Evolutionary conservation across 768 basidiomycete genomes (phyloP), one percentile per base, ranked within the genome.

Genomic region (Suillus alpinus): DNA sequence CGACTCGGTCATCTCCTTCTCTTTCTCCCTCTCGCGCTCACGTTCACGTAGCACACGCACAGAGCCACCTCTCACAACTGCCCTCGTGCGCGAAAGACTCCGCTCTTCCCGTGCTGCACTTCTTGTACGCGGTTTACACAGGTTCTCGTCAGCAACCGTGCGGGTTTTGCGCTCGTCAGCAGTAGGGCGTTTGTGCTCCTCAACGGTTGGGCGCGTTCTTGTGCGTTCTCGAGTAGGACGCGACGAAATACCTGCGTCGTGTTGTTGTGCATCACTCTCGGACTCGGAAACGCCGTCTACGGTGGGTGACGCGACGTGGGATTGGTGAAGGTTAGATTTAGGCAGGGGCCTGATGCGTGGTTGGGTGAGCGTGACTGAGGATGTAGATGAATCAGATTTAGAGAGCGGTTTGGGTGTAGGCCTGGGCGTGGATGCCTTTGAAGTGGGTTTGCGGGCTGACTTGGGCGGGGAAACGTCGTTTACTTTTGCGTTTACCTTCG

Each of bases 201-300:
- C 60, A 66, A 63, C 6, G 65, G 73, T 34, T 59, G 69, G 0
- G 56, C 57, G 14, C 20, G 68, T 4, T 61, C 60, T 13, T 71
- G 65, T 10, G 53, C 51, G 32, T 20, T 63, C 13, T 72, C 69
- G 70, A 70, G 62, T 70, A 67, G 1, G 71, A 73, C 6, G 62
- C 46, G 0, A 36, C 29, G 20, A 20, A 13, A 16, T 36, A 0
- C 37, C 9, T 2, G 18, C 10, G 62, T 62, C 0, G 47, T 59
- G 6, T 62, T 66, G 51, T 64, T 69, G 57, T 71, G 70, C 20
- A 69, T 74, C 36, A 65, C 26, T 2, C 65, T 37, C 50, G 61
- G 68, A 55, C 62, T 68, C 10, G 66, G 66, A 7, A 56, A 61
- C 47, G 59, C 59, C 29, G 66, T 72, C 39, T 64, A 65, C 10